Evolutionary conservation across 129 eudicot species (phyloP).

Genomic region (Flaveria sonorensis): DNA sequence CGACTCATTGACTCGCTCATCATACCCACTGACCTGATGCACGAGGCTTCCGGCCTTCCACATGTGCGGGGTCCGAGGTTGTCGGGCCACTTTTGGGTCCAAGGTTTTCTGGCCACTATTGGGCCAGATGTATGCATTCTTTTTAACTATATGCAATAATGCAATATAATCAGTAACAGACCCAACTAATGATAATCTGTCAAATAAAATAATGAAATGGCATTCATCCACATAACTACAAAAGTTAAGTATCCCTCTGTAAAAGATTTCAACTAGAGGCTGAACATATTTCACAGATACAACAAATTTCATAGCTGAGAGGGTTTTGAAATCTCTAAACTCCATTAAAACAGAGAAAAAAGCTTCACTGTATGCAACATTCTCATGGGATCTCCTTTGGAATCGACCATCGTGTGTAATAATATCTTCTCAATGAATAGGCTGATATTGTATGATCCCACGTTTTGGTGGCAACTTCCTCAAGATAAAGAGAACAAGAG

Average conservation of each 20-base stretch:
- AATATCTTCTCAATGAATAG: slow-evolving; percentile 53
- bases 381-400: slow-evolving; percentile 1
- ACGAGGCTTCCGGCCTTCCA: too few species aligned
- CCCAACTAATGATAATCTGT: background rate
- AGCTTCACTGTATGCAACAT: slow-evolving; percentile 3
- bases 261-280: background rate
- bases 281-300: slow-evolving; percentile 23
- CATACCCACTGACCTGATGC: too few species aligned
- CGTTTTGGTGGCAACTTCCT: slow-evolving; percentile 93
- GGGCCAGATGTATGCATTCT: too few species aligned
- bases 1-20: too few species aligned
- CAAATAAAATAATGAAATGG: background rate
- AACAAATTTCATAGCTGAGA: slow-evolving; percentile 11
- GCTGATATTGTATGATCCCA: slow-evolving; percentile 77
- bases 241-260: background rate
- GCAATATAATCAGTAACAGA: too few species aligned
- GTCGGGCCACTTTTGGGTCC: too few species aligned
- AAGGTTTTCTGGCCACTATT: too few species aligned
- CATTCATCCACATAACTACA: background rate
- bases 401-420: background rate
- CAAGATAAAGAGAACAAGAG: slow-evolving; percentile 76
- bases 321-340: slow-evolving; percentile 6
- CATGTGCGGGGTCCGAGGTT: too few species aligned
- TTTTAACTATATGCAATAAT: too few species aligned
- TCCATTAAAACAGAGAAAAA: background rate